phyloP scores from a whole-genome alignment of 2,329 filamentous ascomycete species.

The Aspergillus japonicus region DNA sequence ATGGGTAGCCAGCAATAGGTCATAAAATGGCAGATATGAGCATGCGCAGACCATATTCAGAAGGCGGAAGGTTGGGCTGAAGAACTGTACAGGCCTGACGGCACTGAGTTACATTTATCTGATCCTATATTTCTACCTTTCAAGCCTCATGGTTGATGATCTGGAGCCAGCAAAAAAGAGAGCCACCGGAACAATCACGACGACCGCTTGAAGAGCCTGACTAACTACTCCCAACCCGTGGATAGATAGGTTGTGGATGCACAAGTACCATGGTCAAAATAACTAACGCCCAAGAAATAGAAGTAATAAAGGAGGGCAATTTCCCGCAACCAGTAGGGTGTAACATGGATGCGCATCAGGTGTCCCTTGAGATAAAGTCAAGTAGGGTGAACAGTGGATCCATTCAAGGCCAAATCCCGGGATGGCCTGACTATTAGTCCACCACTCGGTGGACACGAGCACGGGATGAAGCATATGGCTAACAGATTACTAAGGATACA shows the following conservation, averaged over 20 bases:
- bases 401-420: neutral
- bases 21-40: neutral
- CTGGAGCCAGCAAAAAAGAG: neutral
- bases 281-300: neutral
- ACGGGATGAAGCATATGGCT: neutral
- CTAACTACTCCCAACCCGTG: no score
- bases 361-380: neutral
- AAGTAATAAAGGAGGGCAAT: neutral
- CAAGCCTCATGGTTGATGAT: neutral
- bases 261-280: neutral
- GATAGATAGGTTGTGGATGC: neutral
- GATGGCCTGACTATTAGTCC: neutral
- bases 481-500: neutral
- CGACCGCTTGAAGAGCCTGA: neutral
- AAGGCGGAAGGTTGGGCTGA: neutral
- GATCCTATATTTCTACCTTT: neutral
- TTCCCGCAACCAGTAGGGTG: no score
- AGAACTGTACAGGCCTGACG: neutral
- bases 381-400: neutral
- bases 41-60: neutral
- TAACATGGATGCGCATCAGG: neutral
- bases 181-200: neutral
- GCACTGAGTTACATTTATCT: neutral
- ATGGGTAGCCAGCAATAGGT: constrained; percentile 26
- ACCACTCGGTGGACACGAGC: neutral